phyloP scores from a whole-genome alignment of 2,329 filamentous ascomycete species.

The Pseudogymnoascus sp. region DNA sequence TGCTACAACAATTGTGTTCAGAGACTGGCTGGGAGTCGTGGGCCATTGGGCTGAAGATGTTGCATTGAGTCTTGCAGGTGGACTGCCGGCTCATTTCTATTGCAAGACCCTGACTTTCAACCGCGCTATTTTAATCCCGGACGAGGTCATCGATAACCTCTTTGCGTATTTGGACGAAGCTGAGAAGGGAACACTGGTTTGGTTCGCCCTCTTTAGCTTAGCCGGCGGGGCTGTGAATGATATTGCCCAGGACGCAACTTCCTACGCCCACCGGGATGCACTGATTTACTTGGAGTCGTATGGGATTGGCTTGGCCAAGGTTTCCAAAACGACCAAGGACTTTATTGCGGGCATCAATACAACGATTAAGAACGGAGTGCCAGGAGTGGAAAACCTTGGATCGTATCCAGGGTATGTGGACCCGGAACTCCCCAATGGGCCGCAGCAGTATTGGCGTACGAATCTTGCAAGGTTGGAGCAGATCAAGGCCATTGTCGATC shows the following conservation, averaged over 20 bases:
- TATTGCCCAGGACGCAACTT: slow-evolving; percentile 46
- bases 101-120: slow-evolving; percentile 51
- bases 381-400: slow-evolving; percentile 32
- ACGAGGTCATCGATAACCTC: slow-evolving; percentile 39
- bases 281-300: slow-evolving; percentile 59
- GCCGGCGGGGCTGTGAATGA: slow-evolving; percentile 54
- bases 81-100: slow-evolving; percentile 44
- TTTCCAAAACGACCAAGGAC: slow-evolving; percentile 39
- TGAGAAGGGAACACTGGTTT: slow-evolving; percentile 45
- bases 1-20: slow-evolving; percentile 39
- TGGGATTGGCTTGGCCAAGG: slow-evolving; percentile 41
- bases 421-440: slow-evolving; percentile 35
- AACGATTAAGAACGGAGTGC: slow-evolving; percentile 33
- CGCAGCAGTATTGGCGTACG: slow-evolving; percentile 44
- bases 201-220: slow-evolving; percentile 57
- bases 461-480: slow-evolving; percentile 41
- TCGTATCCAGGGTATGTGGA: slow-evolving; percentile 61
- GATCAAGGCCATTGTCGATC: slow-evolving; percentile 48
- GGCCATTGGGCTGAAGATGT: slow-evolving; percentile 44
- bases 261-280: slow-evolving; percentile 57
- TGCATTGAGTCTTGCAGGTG: slow-evolving; percentile 28
- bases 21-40: slow-evolving; percentile 57
- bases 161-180: slow-evolving; percentile 46
- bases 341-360: slow-evolving; percentile 48
- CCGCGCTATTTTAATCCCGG: slow-evolving; percentile 39